Evolutionary conservation across 768 basidiomycete species (phyloP), one percentile per base, ranked within the genome.

Genomic region (Trametes meyenii): DNA sequence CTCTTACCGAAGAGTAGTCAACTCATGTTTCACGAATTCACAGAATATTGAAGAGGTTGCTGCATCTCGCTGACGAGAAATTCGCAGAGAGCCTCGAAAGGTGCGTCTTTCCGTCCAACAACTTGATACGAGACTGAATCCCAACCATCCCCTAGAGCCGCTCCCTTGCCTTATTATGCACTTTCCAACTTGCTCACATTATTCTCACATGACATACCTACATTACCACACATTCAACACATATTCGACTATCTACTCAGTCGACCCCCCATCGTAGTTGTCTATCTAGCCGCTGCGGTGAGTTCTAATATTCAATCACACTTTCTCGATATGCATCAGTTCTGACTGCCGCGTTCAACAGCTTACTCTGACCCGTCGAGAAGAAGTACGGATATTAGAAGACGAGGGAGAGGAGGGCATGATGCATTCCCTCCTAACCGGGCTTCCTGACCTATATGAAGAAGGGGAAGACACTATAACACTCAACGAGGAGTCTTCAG

Each of bases 181-280:
- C 82, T 98, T 17, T 92, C 94, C 4, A 92, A 94, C 75, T 84
- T 97, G 35, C 78, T 98, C 36, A 96, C 94, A 0, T 82, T 96
- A 33, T 94, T 98, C 76, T 87, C 95, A 12, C 95, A 98, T 72
- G 94, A 97, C 67, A 82, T 94, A 58, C 92, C 95, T 8, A 91
- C 90, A 2, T 81, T 96, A n/a, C 83, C 89, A 5, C 85, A 95
- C 40, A 90, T 94, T 26, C 94, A 96, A 71, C 89, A 94, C 64
- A 85, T 94, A 49, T 98, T 96, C 73, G 95, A 98, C 74, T 98
- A 87, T 70, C 75, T 97, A 11, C 76, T 98, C 13, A 85, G 86
- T 64, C 82, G 94, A 38, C 92, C 92, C 24, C 95, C 95, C 11
- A 83, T 94, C 29, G 79, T 81, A 0, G 81, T 86, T 2, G 88